phyloP scores from a whole-genome alignment of 139 green algal species.

The Raphidocelis subcapitata region DNA sequence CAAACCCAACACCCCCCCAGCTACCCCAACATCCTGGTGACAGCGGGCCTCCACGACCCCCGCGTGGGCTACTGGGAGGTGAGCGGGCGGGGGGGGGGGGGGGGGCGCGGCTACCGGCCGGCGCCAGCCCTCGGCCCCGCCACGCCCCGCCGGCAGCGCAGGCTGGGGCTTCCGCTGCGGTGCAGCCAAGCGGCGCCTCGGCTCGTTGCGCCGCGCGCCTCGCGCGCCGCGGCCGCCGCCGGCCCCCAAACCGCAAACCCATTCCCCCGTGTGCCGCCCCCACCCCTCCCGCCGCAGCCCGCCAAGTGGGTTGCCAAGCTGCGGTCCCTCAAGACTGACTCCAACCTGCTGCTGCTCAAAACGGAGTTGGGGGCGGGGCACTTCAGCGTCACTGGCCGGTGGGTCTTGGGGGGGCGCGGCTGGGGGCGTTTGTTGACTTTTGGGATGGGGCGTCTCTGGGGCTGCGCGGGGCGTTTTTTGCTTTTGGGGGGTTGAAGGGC shows the following conservation, averaged over 20 bases:
- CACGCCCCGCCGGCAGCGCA: too few species aligned
- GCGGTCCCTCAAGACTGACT: conserved; percentile 47
- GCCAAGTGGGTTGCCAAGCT: conserved; percentile 88
- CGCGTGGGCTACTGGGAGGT: conserved; percentile 69
- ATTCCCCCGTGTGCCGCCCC: background rate
- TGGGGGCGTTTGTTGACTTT: too few species aligned
- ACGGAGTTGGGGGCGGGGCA: conserved; percentile 64
- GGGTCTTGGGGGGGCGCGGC: conserved; percentile 19
- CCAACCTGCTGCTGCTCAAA: conserved; percentile 74
- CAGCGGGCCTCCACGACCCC: conserved; percentile 81
- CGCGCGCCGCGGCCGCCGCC: background rate
- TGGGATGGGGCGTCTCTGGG: too few species aligned
- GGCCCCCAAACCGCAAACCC: background rate
- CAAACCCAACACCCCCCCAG: too few species aligned
- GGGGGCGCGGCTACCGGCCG: too few species aligned
- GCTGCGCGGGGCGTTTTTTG: too few species aligned
- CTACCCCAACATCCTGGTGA: conserved; percentile 89
- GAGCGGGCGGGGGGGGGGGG: too few species aligned
- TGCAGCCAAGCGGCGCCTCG: background rate
- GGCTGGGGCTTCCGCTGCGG: too few species aligned
- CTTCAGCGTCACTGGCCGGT: conserved; percentile 73
- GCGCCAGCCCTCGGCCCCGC: too few species aligned
- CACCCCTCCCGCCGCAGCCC: conserved; percentile 37
- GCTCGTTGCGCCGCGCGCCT: background rate
- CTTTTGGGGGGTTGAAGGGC: too few species aligned